A percentile compares a stretch with the other conserved stretches of the same genome.
Conservation (phyloP, 2,329 filamentous ascomycete genomes). For the Pseudogymnoascus sp. region DNA sequence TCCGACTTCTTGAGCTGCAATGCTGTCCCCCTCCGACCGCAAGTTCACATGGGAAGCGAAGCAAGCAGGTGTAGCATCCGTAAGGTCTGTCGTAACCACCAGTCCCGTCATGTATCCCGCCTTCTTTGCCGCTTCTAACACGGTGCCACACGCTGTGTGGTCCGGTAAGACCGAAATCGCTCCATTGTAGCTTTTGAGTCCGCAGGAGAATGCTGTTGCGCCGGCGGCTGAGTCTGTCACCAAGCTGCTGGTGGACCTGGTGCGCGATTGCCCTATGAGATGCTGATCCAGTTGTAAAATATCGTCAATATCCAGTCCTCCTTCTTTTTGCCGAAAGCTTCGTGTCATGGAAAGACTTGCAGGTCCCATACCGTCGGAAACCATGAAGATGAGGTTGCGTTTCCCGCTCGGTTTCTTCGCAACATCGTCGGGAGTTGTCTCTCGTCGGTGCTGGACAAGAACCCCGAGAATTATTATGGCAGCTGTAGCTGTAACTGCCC, state of each 20-base stretch:
- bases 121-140: constrained; percentile 85
- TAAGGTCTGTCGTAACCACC: constrained; percentile 90
- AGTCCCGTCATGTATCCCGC: constrained; percentile 88
- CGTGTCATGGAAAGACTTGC: constrained; percentile 82
- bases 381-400: constrained; percentile 96
- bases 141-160: constrained; percentile 80
- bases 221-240: constrained; percentile 97
- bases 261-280: constrained; percentile 83
- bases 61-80: constrained; percentile 92
- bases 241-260: constrained; percentile 72
- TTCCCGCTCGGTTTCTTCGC: constrained; percentile 50
- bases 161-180: constrained; percentile 87
- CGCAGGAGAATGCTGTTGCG: constrained; percentile 92
- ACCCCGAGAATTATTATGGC: constrained; percentile 74
- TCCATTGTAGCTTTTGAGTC: constrained; percentile 89
- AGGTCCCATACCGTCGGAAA: constrained; percentile 97
- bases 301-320: constrained; percentile 66
- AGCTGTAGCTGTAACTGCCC: constrained; percentile 75
- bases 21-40: constrained; percentile 76
- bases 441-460: constrained; percentile 63
- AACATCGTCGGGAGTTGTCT: constrained; percentile 26
- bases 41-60: constrained; percentile 83
- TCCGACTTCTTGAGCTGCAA: constrained; percentile 87
- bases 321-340: constrained; percentile 72
- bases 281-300: constrained; percentile 77